Evolutionary conservation across 2,329 filamentous ascomycete genomes (phyloP), one percentile per base, ranked within the genome.

Genomic region (Dactylellina haptotyla): DNA sequence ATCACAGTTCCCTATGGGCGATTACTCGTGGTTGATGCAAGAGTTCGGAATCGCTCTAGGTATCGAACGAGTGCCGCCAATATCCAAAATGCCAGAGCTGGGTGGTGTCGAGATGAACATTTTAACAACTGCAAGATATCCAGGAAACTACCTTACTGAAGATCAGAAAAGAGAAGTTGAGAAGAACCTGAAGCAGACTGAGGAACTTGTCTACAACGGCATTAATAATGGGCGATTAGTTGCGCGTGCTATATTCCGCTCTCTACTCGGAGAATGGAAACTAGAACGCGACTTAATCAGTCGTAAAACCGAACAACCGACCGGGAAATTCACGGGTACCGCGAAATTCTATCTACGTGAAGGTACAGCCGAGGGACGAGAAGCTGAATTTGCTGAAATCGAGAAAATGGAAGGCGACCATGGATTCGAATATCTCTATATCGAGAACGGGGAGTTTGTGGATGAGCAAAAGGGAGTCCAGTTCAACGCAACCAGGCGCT

Each of bases 1-100:
- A 80, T 73, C 84, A 1, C 92, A 95, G 77, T 95, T 93, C 76
- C 92, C 91, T 37, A 93, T 94, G 89, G 89, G 88, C 8, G 92
- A 96, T 80, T 94, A 93, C 79, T 81, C 87, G 5, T 93, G 88
- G 73, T 81, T 94, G 10, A 89, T 94, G 84, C 88, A 92, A 76
- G 86, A 90, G 10, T 87, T 93, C 69, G 83, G 88, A 10, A 79
- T 84, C 1, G 85, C 87, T 0, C 82, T 92, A 1, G 83, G 82
- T 0, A 82, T 92, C 6, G 34, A 76, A 12, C 84, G 81, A 28
- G 78, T 76, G 14, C 79, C 76, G n/a, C 77, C 80, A 0, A 81
- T 80, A 14, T 77, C 77, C 0, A 71, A 76, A 8, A 81, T 80
- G 26, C 82, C 83, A 2, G 77, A 79, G 5, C 64, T 86, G 23